phyloP scores from a whole-genome alignment of 129 eudicot species.

The Arctium minus region DNA sequence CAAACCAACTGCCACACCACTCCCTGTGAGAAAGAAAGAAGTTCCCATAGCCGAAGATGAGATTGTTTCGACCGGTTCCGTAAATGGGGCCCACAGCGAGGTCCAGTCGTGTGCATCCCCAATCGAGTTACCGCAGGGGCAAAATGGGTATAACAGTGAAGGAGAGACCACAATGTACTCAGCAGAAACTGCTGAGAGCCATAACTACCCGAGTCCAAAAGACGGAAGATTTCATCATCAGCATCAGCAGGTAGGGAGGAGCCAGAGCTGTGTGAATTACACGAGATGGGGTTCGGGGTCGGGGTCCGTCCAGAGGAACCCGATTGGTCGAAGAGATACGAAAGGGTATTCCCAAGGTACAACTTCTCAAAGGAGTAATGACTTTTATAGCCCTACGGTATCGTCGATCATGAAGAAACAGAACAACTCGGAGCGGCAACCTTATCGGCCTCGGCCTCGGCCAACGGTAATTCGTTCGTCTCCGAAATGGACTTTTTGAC shows the following conservation, averaged over 20 bases:
- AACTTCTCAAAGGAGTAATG: constrained; percentile 84
- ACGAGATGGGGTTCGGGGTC: constrained; percentile 49
- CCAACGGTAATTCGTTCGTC: constrained; percentile 62
- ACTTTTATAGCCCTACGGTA: constrained; percentile 84
- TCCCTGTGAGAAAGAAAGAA: constrained; percentile 21
- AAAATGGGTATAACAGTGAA: constrained; percentile 70
- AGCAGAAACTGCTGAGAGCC: constrained; percentile 93
- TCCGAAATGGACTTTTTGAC: constrained; percentile 72
- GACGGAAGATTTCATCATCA: constrained; percentile 37
- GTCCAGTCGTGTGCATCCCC: constrained; percentile 69
- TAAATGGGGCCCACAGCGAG: constrained; percentile 57
- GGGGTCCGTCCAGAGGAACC: constrained; percentile 48
- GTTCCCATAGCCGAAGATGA: constrained; percentile 44
- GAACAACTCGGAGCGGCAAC: constrained; percentile 48
- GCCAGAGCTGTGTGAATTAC: constrained; percentile 88
- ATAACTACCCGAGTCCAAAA: constrained; percentile 65
- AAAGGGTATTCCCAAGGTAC: constrained; percentile 75
- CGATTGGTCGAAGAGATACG: constrained; percentile 57
- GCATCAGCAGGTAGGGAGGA: constrained; percentile 62
- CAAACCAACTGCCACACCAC: constrained; percentile 32
- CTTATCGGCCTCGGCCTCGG: constrained; percentile 36
- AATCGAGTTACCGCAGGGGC: constrained; percentile 26
- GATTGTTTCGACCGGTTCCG: constrained; percentile 60
- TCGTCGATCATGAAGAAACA: constrained; percentile 94
- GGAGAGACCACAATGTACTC: constrained; percentile 96